phyloP scores from a whole-genome alignment of 2,329 filamentous ascomycete species.

The Lecanoromycetidae sp. region DNA sequence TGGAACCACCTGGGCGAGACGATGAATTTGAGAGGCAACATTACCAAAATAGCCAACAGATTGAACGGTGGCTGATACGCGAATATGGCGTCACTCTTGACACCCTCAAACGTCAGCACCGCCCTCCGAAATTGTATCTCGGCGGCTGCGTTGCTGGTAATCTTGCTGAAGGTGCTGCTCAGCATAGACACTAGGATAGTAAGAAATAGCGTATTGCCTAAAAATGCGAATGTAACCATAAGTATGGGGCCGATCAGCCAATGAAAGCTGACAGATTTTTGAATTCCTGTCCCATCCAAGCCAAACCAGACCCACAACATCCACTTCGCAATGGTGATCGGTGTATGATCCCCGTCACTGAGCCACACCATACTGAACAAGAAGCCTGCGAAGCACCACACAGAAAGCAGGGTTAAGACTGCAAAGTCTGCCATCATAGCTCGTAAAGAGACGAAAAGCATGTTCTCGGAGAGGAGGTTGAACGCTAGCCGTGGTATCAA shows the following conservation, averaged over 20 bases:
- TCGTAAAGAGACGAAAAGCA: constrained; percentile 67
- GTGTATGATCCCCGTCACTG: constrained; percentile 48
- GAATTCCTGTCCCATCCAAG: constrained; percentile 58
- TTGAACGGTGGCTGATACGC: constrained; percentile 77
- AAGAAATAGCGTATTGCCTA: constrained; percentile 80
- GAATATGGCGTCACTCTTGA: constrained; percentile 74
- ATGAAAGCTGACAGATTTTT: constrained; percentile 57
- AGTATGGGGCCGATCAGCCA: constrained; percentile 64
- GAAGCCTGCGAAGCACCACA: constrained; percentile 77
- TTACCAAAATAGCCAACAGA: constrained; percentile 58
- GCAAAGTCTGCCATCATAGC: constrained; percentile 81
- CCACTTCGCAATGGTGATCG: constrained; percentile 70
- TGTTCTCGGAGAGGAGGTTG: constrained; percentile 69
- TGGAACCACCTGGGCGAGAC: constrained; percentile 77
- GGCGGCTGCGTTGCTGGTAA: constrained; percentile 63
- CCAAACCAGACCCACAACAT: constrained; percentile 93
- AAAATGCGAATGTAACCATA: constrained; percentile 74
- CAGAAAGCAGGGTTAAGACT: constrained; percentile 60
- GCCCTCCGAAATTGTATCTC: constrained; percentile 74
- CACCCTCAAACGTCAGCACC: constrained; percentile 71
- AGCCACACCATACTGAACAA: constrained; percentile 70
- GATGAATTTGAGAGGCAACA: constrained; percentile 67
- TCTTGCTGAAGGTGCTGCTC: constrained; percentile 69
- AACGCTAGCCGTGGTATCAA: constrained; percentile 70
- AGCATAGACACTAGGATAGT: constrained; percentile 81